phyloP scores from a whole-genome alignment of 306 rosid genomes.

The Argentina anserina region DNA sequence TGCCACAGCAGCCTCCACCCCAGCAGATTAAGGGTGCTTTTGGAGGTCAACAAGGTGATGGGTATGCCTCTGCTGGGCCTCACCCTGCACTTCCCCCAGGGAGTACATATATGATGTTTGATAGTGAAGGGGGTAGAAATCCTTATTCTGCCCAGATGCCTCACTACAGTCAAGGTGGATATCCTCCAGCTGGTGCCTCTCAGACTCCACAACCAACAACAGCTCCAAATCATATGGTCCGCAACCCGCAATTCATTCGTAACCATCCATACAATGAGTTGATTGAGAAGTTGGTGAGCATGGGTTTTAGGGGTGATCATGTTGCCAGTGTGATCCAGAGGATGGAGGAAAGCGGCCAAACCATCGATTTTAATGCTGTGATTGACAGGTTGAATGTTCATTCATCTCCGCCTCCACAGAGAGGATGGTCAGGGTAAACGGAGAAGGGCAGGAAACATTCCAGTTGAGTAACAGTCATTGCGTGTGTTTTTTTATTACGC shows the following conservation, averaged over 20 bases:
- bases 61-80: conserved; percentile 49
- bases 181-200: conserved; percentile 64
- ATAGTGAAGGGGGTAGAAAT: conserved; percentile 63
- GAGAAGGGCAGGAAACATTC: background rate
- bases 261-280: conserved; percentile 77
- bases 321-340: conserved; percentile 77
- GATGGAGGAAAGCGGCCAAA: conserved; percentile 93
- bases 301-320: conserved; percentile 90
- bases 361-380: conserved; percentile 80
- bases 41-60: conserved; percentile 54
- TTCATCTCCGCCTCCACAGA: conserved; percentile 55
- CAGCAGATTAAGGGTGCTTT: conserved; percentile 67
- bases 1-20: conserved; percentile 70
- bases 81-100: conserved; percentile 59
- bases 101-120: conserved; percentile 77
- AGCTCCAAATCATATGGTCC: conserved; percentile 44
- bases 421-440: conserved; percentile 72
- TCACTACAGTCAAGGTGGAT: conserved; percentile 67
- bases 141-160: conserved; percentile 60
- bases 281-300: conserved; percentile 71
- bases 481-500: conserved; percentile 83
- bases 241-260: conserved; percentile 62
- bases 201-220: conserved; percentile 46
- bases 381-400: conserved; percentile 81
- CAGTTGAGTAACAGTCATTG: conserved; percentile 43